Evolutionary conservation across 2,329 filamentous ascomycete genomes (phyloP), one percentile per base, ranked within the genome.

Genomic region (Botrytis medusae): DNA sequence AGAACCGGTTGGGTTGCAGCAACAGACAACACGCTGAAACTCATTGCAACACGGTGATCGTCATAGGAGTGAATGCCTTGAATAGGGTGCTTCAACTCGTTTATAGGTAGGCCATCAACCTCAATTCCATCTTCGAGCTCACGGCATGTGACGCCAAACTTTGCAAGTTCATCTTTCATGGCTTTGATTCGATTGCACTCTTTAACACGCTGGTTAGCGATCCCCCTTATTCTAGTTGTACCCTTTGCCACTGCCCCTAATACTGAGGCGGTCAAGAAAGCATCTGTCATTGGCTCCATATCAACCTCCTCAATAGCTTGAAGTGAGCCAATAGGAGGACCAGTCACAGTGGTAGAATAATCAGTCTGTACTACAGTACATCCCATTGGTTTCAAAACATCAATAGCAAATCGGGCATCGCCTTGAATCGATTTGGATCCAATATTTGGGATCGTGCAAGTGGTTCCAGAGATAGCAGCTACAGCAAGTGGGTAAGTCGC

Each of bases 261-360:
- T 7, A 97, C 94, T 2, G 94, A 97, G 29, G 96, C 96, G 7
- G 95, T 98, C 70, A 99, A 87, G 86, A 99, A 99, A 67, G 96
- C 96, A 83, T 99, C 96, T 0, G 96, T 99, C 96, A 99, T 99
- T 1, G 95, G 93, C 82, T 98, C 96, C 96, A 99, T 99, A 80
- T 99, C 95, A 42, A 99, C 90, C 74, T 95, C 92, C 29, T 90
- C 84, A 20, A 99, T 85, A 0, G 93, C 91, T 78, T 90, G 90
- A 57, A 99, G 84, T 25, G 87, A 83, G 18, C 96, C 95, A 72
- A 87, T 83, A 3, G 88, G 83, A n/a, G 96, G 96, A 1, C 96
- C 96, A 14, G 92, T 97, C 14, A 99, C 96, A 0, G 95, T 98
- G 1, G 96, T 99, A 1, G 95, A 97, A 29, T 87, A 90, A 71